These are phyloP conservation scores for Sarcocystis neurona DNA, from an alignment of 169 alveolate species.

Conservation along the genomic window DNA sequence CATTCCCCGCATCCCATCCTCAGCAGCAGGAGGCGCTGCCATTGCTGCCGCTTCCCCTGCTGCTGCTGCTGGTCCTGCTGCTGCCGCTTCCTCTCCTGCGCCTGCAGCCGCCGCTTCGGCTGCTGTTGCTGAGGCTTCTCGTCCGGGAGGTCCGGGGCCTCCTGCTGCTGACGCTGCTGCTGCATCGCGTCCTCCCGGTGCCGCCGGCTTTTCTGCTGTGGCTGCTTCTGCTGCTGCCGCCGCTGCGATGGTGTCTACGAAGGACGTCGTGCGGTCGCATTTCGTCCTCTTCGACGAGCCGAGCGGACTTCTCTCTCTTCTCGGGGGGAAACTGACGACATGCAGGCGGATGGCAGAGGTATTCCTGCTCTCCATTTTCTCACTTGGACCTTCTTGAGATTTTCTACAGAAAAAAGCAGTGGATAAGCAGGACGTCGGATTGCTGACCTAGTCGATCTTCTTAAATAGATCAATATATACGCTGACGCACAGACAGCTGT, in stretches of 20 bases:
- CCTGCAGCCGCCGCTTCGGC: too few relatives aligned
- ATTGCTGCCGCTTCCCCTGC: not conserved
- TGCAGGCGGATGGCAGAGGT: constrained; percentile 92
- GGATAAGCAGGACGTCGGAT: too few relatives aligned
- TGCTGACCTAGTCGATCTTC: too few relatives aligned
- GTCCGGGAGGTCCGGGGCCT: not conserved
- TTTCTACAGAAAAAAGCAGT: too few relatives aligned
- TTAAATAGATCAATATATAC: too few relatives aligned
- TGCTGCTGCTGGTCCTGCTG: not conserved
- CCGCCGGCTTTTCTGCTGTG: not conserved
- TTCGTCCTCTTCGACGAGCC: constrained; percentile 81
- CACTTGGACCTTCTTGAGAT: not conserved
- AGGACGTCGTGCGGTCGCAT: constrained; percentile 88
- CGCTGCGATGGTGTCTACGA: constrained; percentile 72
- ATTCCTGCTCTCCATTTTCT: not conserved
- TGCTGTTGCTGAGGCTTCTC: too few relatives aligned
- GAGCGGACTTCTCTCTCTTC: constrained; percentile 84
- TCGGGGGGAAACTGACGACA: constrained; percentile 96
- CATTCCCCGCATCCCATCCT: constrained; percentile 58
- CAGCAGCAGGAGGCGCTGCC: not conserved
- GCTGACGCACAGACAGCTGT: too few relatives aligned
- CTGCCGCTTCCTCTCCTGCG: not conserved
- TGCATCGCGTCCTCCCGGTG: not conserved
- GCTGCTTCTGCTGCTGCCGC: not conserved
- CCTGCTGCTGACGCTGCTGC: not conserved